These are phyloP conservation scores for Populus ilicifolia DNA, from an alignment of 345 rosid species.

Conservation along the genomic window DNA sequence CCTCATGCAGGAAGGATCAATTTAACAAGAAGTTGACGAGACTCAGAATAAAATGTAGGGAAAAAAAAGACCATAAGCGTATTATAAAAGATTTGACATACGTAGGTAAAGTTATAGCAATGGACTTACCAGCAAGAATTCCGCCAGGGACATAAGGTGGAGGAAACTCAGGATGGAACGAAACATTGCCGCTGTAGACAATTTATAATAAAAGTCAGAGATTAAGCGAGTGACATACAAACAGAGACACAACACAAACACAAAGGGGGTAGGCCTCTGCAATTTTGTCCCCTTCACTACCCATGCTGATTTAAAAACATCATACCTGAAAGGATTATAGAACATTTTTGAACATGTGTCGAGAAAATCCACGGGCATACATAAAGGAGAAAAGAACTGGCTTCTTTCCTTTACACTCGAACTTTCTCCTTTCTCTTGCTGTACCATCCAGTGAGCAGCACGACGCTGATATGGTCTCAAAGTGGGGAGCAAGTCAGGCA, in stretches of 20 bases:
- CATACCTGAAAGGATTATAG: slow-evolving; percentile 94
- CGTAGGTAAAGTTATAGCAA: not conserved
- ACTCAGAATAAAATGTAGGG: not conserved
- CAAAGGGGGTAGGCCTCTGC: not conserved
- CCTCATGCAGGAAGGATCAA: slow-evolving; percentile 4
- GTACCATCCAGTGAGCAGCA: slow-evolving; percentile 94
- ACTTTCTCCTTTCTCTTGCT: slow-evolving; percentile 64
- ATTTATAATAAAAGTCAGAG: not conserved
- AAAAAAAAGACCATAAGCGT: not conserved
- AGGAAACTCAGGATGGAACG: slow-evolving; percentile 48
- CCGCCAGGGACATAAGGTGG: slow-evolving; percentile 73
- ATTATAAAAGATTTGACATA: not conserved
- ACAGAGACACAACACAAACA: not conserved
- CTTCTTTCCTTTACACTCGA: slow-evolving; percentile 33
- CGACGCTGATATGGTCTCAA: slow-evolving; percentile 92
- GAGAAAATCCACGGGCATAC: slow-evolving; percentile 59
- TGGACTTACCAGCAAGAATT: slow-evolving; percentile 82
- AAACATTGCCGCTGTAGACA: slow-evolving; percentile 75
- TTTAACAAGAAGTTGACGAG: not conserved
- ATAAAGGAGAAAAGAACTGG: slow-evolving; percentile 61
- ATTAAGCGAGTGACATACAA: slow-evolving; percentile 6
- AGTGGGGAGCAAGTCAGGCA: slow-evolving; percentile 68
- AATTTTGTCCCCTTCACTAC: not conserved
- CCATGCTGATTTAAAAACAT: slow-evolving; percentile 1
- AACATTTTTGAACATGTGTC: slow-evolving; percentile 67